Evolutionary conservation across 2,329 filamentous ascomycete genomes (phyloP).

Genomic region (Clonostachys solani): DNA sequence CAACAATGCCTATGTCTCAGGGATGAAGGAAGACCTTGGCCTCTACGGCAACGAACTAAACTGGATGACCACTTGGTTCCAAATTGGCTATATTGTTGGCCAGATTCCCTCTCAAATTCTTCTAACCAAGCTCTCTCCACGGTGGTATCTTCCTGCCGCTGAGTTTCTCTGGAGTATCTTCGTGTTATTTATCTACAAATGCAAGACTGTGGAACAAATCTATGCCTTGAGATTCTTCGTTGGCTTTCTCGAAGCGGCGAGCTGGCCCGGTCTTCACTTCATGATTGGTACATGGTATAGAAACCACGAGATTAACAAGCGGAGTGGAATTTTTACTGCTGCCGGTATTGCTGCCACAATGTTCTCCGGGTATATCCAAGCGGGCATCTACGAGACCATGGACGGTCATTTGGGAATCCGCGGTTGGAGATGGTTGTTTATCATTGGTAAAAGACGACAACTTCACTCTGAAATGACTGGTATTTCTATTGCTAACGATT

Average conservation of each 20-base stretch:
- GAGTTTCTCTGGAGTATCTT: conserved; percentile 54
- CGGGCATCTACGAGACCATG: conserved; percentile 29
- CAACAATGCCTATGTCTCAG: conserved; percentile 50
- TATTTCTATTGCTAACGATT: conserved; percentile 21
- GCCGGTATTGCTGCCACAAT: conserved; percentile 45
- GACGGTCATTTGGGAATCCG: conserved; percentile 37
- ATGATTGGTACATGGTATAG: conserved; percentile 51
- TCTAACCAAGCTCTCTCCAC: conserved; percentile 39
- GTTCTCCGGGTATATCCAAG: conserved; percentile 45
- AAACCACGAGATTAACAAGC: conserved; percentile 37
- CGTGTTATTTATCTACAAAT: conserved; percentile 50
- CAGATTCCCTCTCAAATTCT: conserved; percentile 48
- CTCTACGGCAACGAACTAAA: conserved; percentile 50
- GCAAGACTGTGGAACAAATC: conserved; percentile 40
- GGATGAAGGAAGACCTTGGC: conserved; percentile 44
- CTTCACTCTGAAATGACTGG: conserved; percentile 15
- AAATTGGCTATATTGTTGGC: conserved; percentile 39
- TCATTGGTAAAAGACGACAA: conserved; percentile 12
- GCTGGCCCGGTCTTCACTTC: conserved; percentile 40
- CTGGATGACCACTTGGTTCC: conserved; percentile 43
- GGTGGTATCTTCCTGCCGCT: conserved; percentile 41
- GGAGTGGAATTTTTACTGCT: conserved; percentile 45
- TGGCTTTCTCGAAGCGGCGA: conserved; percentile 43
- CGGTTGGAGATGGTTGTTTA: conserved; percentile 26
- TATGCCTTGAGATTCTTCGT: conserved; percentile 50